phyloP scores from a whole-genome alignment of 345 rosid genomes.

The Heritiera littoralis region DNA sequence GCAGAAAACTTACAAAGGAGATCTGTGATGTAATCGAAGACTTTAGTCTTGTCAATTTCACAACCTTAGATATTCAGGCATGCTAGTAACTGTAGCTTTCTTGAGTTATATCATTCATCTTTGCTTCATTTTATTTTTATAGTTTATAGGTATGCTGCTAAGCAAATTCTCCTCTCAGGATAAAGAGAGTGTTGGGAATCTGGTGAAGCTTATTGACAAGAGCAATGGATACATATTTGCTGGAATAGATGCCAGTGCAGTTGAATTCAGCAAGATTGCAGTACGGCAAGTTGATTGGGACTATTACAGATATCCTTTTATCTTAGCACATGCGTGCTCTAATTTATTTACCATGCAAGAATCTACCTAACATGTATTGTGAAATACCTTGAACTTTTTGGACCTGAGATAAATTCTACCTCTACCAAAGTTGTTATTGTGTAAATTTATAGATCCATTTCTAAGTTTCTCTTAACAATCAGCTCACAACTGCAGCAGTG shows the following conservation, averaged over 20 bases:
- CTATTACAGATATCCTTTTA: constrained; percentile 85
- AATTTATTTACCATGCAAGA: neutral
- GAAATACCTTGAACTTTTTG: neutral
- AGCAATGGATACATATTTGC: constrained; percentile 87
- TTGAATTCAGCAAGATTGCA: constrained; percentile 91
- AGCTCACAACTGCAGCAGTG: constrained; percentile 58
- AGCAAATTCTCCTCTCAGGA: constrained; percentile 46
- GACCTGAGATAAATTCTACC: neutral
- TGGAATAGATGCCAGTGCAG: constrained; percentile 74
- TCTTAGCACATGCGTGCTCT: neutral
- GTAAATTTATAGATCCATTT: neutral
- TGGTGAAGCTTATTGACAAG: constrained; percentile 81
- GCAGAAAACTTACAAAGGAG: constrained; percentile 84
- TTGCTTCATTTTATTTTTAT: neutral
- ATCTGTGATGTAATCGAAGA: constrained; percentile 72
- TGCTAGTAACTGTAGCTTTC: constrained; percentile 13
- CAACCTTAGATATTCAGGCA: constrained; percentile 92
- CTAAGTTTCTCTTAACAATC: constrained; percentile 46
- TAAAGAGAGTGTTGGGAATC: constrained; percentile 80
- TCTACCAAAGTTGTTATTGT: neutral
- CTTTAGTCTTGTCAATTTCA: constrained; percentile 63
- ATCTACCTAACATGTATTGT: neutral
- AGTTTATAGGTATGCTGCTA: constrained; percentile 14
- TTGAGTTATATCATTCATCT: neutral
- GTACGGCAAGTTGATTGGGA: constrained; percentile 80